Conservation (phyloP, 345 rosid species). For the Boechera retrofracta region DNA sequence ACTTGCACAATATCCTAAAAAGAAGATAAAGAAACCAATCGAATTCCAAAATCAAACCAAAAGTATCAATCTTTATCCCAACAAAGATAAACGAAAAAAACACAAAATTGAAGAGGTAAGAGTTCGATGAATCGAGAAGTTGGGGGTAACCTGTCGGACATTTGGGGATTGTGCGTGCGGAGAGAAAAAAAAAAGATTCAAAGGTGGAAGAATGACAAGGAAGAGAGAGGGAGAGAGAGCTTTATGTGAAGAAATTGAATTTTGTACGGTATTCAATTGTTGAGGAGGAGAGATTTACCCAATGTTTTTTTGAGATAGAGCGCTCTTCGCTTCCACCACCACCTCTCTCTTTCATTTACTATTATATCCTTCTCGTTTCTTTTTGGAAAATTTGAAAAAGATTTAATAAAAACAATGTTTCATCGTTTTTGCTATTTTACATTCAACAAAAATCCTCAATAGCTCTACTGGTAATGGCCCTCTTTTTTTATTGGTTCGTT, state of each 20-base stretch:
- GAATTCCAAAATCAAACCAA: slow-evolving; percentile 5
- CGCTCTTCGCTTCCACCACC: slow-evolving; percentile 25
- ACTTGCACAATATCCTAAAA: slow-evolving; percentile 76
- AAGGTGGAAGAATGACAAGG: slow-evolving; percentile 24
- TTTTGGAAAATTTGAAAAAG: background rate
- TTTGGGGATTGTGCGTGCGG: slow-evolving; percentile 27
- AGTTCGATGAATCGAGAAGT: background rate
- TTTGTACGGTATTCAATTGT: slow-evolving; percentile 35
- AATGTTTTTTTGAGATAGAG: slow-evolving; percentile 27
- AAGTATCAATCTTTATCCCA: background rate
- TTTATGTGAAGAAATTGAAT: slow-evolving; percentile 4
- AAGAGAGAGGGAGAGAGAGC: background rate
- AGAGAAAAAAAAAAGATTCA: slow-evolving; percentile 6
- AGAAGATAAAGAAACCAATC: background rate
- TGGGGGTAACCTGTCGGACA: slow-evolving; percentile 41
- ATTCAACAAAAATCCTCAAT: no score
- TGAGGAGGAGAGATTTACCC: background rate
- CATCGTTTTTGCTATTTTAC: no score
- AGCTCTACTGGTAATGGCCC: no score
- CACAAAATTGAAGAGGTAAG: background rate
- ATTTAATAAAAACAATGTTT: no score
- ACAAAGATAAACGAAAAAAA: background rate
- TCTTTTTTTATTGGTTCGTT: background rate
- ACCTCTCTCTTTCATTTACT: background rate
- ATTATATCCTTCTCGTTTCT: background rate